phyloP scores from a whole-genome alignment of 371 early-diverging fungal species.

The Mortierella polycephala region DNA sequence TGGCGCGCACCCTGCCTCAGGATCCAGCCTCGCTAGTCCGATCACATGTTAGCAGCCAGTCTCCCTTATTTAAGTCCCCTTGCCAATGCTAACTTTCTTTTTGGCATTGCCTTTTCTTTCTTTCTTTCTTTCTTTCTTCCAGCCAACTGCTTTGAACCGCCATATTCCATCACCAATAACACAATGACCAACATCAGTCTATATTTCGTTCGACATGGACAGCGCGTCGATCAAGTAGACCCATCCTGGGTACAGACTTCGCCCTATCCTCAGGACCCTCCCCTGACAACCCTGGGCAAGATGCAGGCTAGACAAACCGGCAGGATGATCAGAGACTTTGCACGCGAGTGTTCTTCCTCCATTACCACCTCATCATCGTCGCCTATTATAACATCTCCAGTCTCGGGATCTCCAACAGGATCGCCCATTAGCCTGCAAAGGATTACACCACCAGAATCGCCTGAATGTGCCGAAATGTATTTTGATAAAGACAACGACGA shows the following conservation, averaged over 20 bases:
- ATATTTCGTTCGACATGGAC: conserved; percentile 67
- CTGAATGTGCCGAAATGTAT: neutral
- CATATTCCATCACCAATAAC: neutral
- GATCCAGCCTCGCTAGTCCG: too few relatives aligned
- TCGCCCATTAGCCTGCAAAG: conserved; percentile 13
- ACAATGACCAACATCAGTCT: conserved; percentile 42
- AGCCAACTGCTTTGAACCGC: too few relatives aligned
- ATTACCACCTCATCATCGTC: neutral
- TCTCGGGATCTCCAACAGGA: neutral
- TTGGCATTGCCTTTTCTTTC: neutral
- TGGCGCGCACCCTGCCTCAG: too few relatives aligned
- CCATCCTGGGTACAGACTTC: conserved; percentile 56
- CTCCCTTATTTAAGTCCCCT: too few relatives aligned
- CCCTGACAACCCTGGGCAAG: conserved; percentile 59
- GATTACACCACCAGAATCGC: conserved; percentile 46
- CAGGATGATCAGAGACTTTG: conserved; percentile 34
- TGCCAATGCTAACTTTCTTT: too few relatives aligned
- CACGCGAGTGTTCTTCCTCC: conserved; percentile 17
- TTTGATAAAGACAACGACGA: neutral
- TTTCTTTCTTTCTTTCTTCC: neutral
- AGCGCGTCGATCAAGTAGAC: conserved; percentile 66
- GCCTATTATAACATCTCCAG: neutral
- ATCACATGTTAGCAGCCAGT: too few relatives aligned
- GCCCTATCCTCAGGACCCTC: conserved; percentile 63
- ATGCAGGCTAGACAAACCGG: conserved; percentile 61